phyloP scores from a whole-genome alignment of 768 basidiomycete species.

The Lactarius vividus region DNA sequence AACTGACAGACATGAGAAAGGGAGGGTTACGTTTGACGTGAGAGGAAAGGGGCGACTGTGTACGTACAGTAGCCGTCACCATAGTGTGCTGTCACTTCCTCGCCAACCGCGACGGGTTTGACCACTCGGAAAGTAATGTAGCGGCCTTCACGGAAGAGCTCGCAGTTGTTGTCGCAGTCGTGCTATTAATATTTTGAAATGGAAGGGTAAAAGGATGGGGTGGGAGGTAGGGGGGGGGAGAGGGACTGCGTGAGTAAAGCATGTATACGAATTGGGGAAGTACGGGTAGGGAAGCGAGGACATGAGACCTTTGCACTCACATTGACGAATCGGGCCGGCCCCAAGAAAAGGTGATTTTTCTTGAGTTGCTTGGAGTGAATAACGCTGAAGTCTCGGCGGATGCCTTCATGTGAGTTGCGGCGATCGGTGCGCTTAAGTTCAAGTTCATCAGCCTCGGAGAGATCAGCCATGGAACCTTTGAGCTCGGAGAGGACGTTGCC shows the following conservation, averaged over 20 bases:
- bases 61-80: constrained; percentile 87
- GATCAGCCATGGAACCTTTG: constrained; percentile 87
- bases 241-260: constrained; percentile 21
- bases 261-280: constrained; percentile 20
- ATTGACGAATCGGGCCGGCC: constrained; percentile 90
- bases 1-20: constrained; percentile 44
- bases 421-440: constrained; percentile 82
- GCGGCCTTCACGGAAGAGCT: constrained; percentile 83
- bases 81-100: constrained; percentile 89
- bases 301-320: constrained; percentile 45
- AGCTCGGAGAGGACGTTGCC: constrained; percentile 80
- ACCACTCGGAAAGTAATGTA: constrained; percentile 88
- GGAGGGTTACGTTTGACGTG: constrained; percentile 26
- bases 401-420: constrained; percentile 54
- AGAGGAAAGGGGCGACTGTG: constrained; percentile 27
- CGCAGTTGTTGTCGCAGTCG: constrained; percentile 87
- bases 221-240: constrained; percentile 3
- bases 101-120: constrained; percentile 71
- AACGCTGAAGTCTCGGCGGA: constrained; percentile 85
- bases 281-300: constrained; percentile 18
- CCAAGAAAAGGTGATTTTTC: constrained; percentile 88
- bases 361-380: constrained; percentile 91
- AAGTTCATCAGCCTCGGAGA: constrained; percentile 81
- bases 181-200: constrained; percentile 48
- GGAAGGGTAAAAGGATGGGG: constrained; percentile 15